Base-by-base conservation (phyloP, 768 basidiomycete genomes). In the Russula sp. region DNA sequence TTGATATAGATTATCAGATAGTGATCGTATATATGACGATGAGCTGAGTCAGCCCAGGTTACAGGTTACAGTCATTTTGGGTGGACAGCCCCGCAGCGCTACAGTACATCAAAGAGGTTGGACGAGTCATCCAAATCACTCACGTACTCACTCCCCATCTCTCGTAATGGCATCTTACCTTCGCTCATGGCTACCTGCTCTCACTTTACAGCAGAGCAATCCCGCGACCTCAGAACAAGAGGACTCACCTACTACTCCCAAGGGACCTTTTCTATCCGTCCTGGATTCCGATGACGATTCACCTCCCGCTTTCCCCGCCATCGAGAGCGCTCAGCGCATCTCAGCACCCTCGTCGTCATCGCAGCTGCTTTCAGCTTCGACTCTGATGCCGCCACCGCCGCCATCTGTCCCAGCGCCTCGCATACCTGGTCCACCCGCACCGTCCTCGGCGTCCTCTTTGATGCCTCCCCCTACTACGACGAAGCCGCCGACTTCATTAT, bases 251-350 rank as follows among this genome's bases (percentile, higher is more conserved):
- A 73, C 0, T 70, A 78, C 41, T 73, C 75, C 62, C 78, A 80
- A 55, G 65, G 78, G 70, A 64, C 75, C 70, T 74, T 70, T 53
- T 75, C 75, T 11, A 75, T 70, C 14, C 69, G 71, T 56, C 11
- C 75, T 73, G 45, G 71, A 70, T 63, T 73, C 78, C 56, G 75
- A 73, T 58, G 79, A 86, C 61, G 83, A 90, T 66, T 67, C 68
- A 13, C 85, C 90, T 7, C 90, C 90, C 11, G 82, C 84, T 1
- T 93, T 93, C 70, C 90, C 90, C 29, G 81, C 80, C 55, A 74
- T 83, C 5, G 78, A 79, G 69, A 91, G 90, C 64, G 86, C 85
- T 5, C 90, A 93, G 68, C 82, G 90, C 32, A 75, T 79, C 25
- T 65, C 66, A 7, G 48, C 61, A 16, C 52, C 65, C 9, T 38